Conservation (phyloP, 2,329 filamentous ascomycete species). For the Eutypa lata region DNA sequence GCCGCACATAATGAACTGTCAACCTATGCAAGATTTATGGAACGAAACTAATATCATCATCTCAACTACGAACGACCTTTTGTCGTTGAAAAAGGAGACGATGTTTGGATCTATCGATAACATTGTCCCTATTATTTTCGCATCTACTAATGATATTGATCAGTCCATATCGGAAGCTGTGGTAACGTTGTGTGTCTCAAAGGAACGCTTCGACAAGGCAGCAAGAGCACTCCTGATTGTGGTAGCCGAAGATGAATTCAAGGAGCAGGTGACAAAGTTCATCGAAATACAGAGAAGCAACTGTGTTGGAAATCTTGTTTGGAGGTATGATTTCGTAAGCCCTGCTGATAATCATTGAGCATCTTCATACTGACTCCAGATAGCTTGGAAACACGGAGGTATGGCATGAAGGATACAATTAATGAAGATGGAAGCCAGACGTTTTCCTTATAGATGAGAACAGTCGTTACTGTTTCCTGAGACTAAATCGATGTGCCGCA, state of each 20-base stretch:
- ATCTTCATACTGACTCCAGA: background rate
- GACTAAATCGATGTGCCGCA: no score
- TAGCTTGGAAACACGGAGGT: background rate
- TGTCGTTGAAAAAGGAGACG: conserved; percentile 19
- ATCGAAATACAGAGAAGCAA: conserved; percentile 7
- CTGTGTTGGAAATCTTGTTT: conserved; percentile 6
- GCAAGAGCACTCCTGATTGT: background rate
- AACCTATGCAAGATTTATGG: conserved; percentile 14
- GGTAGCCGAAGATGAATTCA: no score
- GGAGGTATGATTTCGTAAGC: no score
- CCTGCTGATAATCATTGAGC: no score
- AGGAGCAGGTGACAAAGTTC: conserved; percentile 1
- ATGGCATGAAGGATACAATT: background rate
- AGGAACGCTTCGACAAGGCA: conserved; percentile 5
- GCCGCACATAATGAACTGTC: conserved; percentile 7
- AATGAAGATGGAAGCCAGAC: background rate
- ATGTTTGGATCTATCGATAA: conserved; percentile 4
- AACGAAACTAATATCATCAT: conserved; percentile 19
- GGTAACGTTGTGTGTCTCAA: background rate
- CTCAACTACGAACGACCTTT: conserved; percentile 19
- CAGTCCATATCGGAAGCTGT: background rate
- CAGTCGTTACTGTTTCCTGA: no score
- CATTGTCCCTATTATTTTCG: conserved; percentile 4
- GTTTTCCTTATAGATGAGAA: background rate
- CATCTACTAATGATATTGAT: conserved; percentile 1